Conservation (phyloP, 202 grass and related monocot species). For the Zoysia matrella region DNA sequence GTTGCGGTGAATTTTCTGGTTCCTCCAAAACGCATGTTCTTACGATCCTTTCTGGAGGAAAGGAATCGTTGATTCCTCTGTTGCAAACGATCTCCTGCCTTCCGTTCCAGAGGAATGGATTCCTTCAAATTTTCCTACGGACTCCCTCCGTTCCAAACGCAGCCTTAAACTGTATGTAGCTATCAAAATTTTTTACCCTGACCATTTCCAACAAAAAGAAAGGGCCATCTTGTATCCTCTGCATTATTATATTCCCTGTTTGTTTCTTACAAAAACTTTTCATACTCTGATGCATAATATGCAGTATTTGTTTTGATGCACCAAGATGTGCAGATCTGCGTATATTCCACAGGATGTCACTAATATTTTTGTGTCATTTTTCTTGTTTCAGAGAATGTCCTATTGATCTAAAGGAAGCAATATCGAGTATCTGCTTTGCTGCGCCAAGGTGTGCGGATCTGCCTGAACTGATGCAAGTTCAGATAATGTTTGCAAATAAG, state of each 20-base stretch:
- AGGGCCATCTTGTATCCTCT: neutral
- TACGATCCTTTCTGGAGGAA: too few relatives aligned
- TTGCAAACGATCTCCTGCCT: neutral
- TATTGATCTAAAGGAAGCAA: constrained; percentile 98
- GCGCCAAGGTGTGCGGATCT: constrained; percentile 95
- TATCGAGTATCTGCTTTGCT: constrained; percentile 97
- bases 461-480: constrained; percentile 85
- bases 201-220: neutral
- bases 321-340: neutral
- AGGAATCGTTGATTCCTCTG: too few relatives aligned
- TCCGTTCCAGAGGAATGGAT: too few relatives aligned
- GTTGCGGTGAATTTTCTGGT: too few relatives aligned
- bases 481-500: constrained; percentile 89
- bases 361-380: constrained; percentile 26
- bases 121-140: too few relatives aligned
- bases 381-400: constrained; percentile 81
- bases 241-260: neutral
- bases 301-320: neutral
- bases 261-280: neutral
- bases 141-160: too few relatives aligned
- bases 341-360: neutral
- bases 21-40: too few relatives aligned
- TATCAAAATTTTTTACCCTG: neutral
- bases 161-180: neutral
- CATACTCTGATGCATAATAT: neutral